Conservation (phyloP, 805 yeast species). For the Hanseniaspora lachancei region DNA sequence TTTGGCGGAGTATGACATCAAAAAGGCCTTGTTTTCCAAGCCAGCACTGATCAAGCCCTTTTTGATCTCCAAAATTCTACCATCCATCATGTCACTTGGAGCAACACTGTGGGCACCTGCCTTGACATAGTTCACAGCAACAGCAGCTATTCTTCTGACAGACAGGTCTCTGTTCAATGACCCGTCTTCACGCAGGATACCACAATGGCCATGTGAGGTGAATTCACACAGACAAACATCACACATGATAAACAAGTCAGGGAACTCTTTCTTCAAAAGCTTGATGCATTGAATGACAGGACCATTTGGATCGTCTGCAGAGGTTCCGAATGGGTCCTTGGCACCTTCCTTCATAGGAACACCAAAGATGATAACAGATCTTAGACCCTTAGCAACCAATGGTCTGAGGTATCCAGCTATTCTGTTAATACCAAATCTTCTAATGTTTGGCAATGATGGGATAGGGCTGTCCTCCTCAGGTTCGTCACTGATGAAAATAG, state of each 20-base stretch:
- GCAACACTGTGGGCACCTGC: constrained; percentile 96
- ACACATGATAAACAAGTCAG: constrained; percentile 74
- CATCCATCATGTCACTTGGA: constrained; percentile 97
- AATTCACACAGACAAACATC: constrained; percentile 96
- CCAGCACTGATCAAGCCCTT: constrained; percentile 66
- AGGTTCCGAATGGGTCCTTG: constrained; percentile 71
- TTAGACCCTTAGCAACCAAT: constrained; percentile 67
- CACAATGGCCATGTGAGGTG: constrained; percentile 97
- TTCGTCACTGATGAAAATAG: constrained; percentile 69
- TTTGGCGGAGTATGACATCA: constrained; percentile 90
- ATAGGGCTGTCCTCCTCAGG: constrained; percentile 69
- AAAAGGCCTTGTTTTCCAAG: constrained; percentile 74
- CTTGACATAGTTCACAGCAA: constrained; percentile 84
- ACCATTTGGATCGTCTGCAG: constrained; percentile 92
- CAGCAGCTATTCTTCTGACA: constrained; percentile 78
- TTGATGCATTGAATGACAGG: constrained; percentile 79
- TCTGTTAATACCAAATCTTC: constrained; percentile 71
- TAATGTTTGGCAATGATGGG: constrained; percentile 75
- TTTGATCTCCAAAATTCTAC: constrained; percentile 80
- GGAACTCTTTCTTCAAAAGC: constrained; percentile 50
- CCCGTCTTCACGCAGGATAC: constrained; percentile 78
- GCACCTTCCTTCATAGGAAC: constrained; percentile 64
- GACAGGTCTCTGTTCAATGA: constrained; percentile 59
- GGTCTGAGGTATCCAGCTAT: constrained; percentile 56
- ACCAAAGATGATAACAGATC: constrained; percentile 81